Evolutionary conservation across 192 early-diverging fungal genomes (phyloP).

Genomic region (Coemansia sp.): DNA sequence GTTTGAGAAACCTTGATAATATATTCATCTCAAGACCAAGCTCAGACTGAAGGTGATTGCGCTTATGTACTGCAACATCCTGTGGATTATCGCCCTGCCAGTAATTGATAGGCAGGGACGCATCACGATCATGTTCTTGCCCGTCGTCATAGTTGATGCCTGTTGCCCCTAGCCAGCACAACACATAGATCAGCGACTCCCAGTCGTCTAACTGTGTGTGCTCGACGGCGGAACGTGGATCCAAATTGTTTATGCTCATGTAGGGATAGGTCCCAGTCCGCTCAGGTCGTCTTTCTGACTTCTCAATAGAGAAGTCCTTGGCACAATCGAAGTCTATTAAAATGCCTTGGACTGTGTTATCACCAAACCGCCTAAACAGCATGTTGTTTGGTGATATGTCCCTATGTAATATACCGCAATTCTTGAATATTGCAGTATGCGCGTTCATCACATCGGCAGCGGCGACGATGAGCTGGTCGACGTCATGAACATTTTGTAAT

Average conservation of each 20-base stretch:
- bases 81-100: neutral
- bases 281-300: neutral
- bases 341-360: constrained; percentile 4
- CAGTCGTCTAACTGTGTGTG: constrained; percentile 21
- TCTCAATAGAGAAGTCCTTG: neutral
- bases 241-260: constrained; percentile 21
- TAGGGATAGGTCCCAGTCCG: constrained; percentile 9
- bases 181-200: constrained; percentile 16
- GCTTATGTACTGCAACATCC: neutral
- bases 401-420: constrained; percentile 16
- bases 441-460: constrained; percentile 23
- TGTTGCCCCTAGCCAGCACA: neutral
- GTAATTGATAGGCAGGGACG: too few species aligned
- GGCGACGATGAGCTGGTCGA: constrained; percentile 20
- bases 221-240: neutral
- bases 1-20: neutral
- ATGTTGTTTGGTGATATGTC: constrained; percentile 28
- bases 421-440: constrained; percentile 6
- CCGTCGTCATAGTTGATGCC: neutral
- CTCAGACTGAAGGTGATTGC: neutral
- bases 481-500: neutral
- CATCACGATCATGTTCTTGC: too few species aligned
- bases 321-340: constrained; percentile 30
- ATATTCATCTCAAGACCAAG: neutral
- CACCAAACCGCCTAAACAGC: neutral